phyloP scores from a whole-genome alignment of 257 asterid genomes.

The Voacanga thouarsii region DNA sequence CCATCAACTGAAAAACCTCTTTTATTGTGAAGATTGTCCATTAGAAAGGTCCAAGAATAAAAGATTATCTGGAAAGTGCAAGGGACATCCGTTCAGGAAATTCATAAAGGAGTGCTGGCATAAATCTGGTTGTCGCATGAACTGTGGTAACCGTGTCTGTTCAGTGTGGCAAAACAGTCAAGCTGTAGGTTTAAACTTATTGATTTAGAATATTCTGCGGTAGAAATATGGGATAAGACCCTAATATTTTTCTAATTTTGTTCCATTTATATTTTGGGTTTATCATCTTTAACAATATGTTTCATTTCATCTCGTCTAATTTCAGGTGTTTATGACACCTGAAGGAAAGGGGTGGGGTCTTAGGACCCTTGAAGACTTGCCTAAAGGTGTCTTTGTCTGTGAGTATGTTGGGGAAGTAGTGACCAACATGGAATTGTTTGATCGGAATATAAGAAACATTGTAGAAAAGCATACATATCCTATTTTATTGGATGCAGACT shows the following conservation, averaged over 20 bases:
- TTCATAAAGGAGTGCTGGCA: conserved; percentile 82
- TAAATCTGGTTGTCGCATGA: conserved; percentile 68
- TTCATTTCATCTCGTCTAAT: neutral
- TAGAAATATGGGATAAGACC: conserved; percentile 20
- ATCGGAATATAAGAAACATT: conserved; percentile 38
- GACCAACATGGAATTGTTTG: conserved; percentile 59
- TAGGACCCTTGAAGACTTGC: conserved; percentile 64
- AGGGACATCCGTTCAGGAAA: conserved; percentile 51
- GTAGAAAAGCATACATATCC: conserved; percentile 55
- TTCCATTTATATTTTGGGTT: neutral
- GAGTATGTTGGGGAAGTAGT: conserved; percentile 60
- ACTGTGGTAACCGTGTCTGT: conserved; percentile 76
- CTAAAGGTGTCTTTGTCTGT: conserved; percentile 65
- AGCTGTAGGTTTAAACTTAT: conserved; percentile 52
- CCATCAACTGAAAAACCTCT: conserved; percentile 25
- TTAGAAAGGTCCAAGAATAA: conserved; percentile 54
- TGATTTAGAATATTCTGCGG: neutral
- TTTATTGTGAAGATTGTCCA: conserved; percentile 65
- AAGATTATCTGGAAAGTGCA: conserved; percentile 36
- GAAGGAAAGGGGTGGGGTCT: conserved; percentile 80
- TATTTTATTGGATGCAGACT: conserved; percentile 67
- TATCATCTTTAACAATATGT: neutral
- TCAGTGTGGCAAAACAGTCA: conserved; percentile 57
- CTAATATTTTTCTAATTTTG: neutral
- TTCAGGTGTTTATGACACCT: conserved; percentile 48